Percentiles rank a stretch among this genome's conserved stretches.
Evolutionary conservation across 805 yeast species (phyloP).

Genomic region (Ogataea methanolica): DNA sequence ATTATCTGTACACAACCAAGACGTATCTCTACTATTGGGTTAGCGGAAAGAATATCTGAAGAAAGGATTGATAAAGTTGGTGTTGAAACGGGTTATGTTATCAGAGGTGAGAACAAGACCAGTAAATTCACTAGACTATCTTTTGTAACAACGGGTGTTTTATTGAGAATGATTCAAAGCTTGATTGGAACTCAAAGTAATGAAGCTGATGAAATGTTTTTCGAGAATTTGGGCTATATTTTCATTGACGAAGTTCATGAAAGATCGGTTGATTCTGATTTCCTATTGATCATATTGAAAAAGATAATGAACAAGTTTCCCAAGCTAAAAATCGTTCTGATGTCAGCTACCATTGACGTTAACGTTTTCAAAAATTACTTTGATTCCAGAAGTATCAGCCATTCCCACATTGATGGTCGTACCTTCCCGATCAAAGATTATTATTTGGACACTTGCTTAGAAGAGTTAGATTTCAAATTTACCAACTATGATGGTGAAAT

Average conservation of each 20-base stretch:
- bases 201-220: constrained; percentile 31
- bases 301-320: constrained; percentile 46
- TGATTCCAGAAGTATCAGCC: constrained; percentile 39
- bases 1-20: constrained; percentile 94
- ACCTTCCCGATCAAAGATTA: constrained; percentile 85
- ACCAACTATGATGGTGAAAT: constrained; percentile 30
- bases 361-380: constrained; percentile 66
- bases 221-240: constrained; percentile 59
- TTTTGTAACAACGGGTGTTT: constrained; percentile 90
- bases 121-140: constrained; percentile 61
- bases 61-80: constrained; percentile 69
- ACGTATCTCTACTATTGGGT: constrained; percentile 90
- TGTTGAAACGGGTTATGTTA: constrained; percentile 79
- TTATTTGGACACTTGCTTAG: constrained; percentile 65
- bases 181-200: constrained; percentile 26
- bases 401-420: constrained; percentile 84
- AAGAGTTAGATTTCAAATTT: constrained; percentile 52
- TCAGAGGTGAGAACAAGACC: constrained; percentile 83
- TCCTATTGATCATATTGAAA: constrained; percentile 72
- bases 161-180: constrained; percentile 76
- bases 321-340: constrained; percentile 64
- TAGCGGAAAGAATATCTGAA: constrained; percentile 87
- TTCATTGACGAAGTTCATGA: constrained; percentile 97
- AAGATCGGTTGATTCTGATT: constrained; percentile 86
- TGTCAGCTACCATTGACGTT: constrained; percentile 92